Percentiles rank a stretch among this genome's conserved stretches.
Evolutionary conservation across 352 stramenopile species (phyloP).

Genomic region (Pythium inflatum): DNA sequence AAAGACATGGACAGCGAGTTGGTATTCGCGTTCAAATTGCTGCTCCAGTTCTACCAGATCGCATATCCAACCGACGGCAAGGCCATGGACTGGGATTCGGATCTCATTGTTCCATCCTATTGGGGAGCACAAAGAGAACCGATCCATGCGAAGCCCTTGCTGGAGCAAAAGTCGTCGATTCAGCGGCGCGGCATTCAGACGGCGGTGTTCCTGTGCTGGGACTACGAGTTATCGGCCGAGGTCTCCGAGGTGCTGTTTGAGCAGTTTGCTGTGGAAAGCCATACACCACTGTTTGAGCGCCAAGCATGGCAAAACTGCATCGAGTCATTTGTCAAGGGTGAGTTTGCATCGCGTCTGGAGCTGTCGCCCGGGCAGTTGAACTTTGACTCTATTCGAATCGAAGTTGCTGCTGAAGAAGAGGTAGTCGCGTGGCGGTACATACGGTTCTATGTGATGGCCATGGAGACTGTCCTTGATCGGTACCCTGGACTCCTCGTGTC

Average conservation of each 20-base stretch:
- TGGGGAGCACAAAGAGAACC: too few species aligned
- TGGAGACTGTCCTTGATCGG: conserved; percentile 29
- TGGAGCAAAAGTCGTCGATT: too few species aligned
- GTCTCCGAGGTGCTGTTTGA: conserved; percentile 32
- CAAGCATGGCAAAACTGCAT: conserved; percentile 16
- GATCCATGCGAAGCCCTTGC: too few species aligned
- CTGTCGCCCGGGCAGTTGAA: not conserved
- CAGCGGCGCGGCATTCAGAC: too few species aligned
- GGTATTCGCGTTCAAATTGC: conserved; percentile 26
- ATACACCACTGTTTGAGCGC: conserved; percentile 11
- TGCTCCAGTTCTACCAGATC: conserved; percentile 30
- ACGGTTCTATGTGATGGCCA: conserved; percentile 25
- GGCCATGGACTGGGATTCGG: conserved; percentile 28
- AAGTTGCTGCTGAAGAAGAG: conserved; percentile 17
- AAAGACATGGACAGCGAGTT: conserved; percentile 22
- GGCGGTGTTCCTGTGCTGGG: conserved; percentile 14
- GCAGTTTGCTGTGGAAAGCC: conserved; percentile 31
- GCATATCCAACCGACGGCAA: conserved; percentile 22
- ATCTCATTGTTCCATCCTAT: conserved; percentile 32
- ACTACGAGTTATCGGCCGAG: conserved; percentile 27
- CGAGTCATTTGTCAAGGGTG: conserved; percentile 11
- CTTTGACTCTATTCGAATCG: conserved; percentile 23
- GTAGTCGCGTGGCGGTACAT: conserved; percentile 1
- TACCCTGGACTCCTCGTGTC: conserved; percentile 25
- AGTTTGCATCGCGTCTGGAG: conserved; percentile 23